Conservation (phyloP, 805 yeast genomes). For the Blastobotrys chiropterorum region DNA sequence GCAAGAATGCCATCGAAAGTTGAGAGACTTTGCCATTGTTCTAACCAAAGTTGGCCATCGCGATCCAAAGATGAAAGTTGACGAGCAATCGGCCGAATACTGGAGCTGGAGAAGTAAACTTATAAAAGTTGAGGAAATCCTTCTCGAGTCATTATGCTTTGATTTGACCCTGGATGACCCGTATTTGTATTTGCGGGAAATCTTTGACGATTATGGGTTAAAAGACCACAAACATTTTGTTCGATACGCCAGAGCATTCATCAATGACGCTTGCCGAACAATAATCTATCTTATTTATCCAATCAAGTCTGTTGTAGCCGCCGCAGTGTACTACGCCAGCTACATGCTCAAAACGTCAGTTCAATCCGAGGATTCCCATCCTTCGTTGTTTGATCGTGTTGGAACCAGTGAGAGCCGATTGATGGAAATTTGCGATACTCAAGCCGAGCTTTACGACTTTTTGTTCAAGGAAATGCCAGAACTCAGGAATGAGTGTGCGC, state of each 20-base stretch:
- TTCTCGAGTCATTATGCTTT: conserved; percentile 41
- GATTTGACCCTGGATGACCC: conserved; percentile 43
- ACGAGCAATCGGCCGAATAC: conserved; percentile 42
- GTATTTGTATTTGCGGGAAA: conserved; percentile 22
- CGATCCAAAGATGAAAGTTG: conserved; percentile 34
- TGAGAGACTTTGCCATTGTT: conserved; percentile 44
- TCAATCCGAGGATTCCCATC: neutral
- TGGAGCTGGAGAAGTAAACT: conserved; percentile 48
- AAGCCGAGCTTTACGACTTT: conserved; percentile 21
- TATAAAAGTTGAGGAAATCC: conserved; percentile 40
- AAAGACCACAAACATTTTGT: conserved; percentile 19
- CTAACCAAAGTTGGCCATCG: conserved; percentile 45
- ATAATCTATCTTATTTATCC: conserved; percentile 29
- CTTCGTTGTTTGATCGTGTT: conserved; percentile 14
- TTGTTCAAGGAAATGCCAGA: neutral
- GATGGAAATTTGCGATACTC: conserved; percentile 16
- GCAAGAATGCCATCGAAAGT: conserved; percentile 44
- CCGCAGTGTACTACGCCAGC: conserved; percentile 33
- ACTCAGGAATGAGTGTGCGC: neutral
- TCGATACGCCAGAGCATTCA: conserved; percentile 32
- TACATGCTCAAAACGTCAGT: neutral
- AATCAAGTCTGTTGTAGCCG: conserved; percentile 32
- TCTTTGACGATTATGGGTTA: conserved; percentile 18
- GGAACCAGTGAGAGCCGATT: conserved; percentile 15
- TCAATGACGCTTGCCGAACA: conserved; percentile 36